Percentiles rank a stretch among this genome's conserved stretches.
Conservation (phyloP, 805 yeast species). For the Cyberlindnera mississippiensis region DNA sequence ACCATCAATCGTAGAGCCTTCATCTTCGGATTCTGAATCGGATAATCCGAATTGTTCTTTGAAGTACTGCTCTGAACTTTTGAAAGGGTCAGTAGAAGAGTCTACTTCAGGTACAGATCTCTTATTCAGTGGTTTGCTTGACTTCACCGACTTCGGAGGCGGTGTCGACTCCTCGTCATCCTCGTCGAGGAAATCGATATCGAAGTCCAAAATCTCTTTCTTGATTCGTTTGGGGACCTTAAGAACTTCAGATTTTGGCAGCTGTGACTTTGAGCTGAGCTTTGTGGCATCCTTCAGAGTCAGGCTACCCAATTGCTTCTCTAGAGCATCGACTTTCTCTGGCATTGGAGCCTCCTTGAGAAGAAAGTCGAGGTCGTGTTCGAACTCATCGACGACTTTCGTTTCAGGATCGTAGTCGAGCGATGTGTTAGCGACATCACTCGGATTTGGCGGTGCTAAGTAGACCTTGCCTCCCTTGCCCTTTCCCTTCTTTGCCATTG, state of each 20-base stretch:
- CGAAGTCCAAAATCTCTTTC: conserved; percentile 21
- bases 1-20: not conserved
- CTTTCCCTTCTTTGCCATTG: conserved; percentile 13
- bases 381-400: conserved; percentile 16
- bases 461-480: conserved; percentile 4
- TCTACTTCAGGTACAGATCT: too few species aligned
- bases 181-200: conserved; percentile 18
- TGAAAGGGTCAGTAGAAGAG: conserved; percentile 1
- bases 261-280: not conserved
- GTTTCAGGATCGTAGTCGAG: conserved; percentile 20
- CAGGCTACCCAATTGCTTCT: not conserved
- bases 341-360: conserved; percentile 1
- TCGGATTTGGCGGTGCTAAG: conserved; percentile 11
- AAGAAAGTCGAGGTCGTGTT: conserved; percentile 19
- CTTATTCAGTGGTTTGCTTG: too few species aligned
- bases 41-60: conserved; percentile 8
- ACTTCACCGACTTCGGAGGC: too few species aligned
- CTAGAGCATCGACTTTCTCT: not conserved
- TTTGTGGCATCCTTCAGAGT: not conserved
- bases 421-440: not conserved
- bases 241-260: not conserved
- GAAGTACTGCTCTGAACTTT: conserved; percentile 8
- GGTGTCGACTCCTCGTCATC: conserved; percentile 3
- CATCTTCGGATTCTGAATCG: conserved; percentile 2
- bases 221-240: conserved; percentile 10